Base-by-base conservation (phyloP, 306 rosid species). In the Castanea mollissima region DNA sequence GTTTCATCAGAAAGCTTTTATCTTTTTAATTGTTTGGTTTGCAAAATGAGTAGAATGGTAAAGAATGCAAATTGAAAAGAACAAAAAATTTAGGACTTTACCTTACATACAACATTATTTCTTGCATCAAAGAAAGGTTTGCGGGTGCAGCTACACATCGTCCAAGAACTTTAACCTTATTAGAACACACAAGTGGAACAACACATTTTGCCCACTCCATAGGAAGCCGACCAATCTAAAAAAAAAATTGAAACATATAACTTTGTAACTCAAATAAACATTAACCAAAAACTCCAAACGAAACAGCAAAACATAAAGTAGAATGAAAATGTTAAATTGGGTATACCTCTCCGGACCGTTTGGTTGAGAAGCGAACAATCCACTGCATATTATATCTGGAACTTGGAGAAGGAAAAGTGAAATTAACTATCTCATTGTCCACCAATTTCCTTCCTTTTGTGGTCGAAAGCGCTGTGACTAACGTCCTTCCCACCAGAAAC, bases 181-280 rank as follows among this genome's bases (percentile, higher is more conserved):
- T 80, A 13, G 96, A 88, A 25, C 56, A 71, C 57, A 90, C 79
- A 74, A 92, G 94, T 2, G 96, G 97, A 80, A 83, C 76, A 11
- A 94, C 82, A 80, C 76, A 68, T 62, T 89, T 90, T 13, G 90
- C 96, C 98, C 97, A 92, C 73, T 92, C 97, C 97, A 92, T 94
- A 46, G 90, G 93, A 80, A 94, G 83, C 76, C 97, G 82, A 76
- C 98, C 98, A 81, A 94, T 91, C 98, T 94, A 32, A 6, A 49
- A 19, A 52, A 6, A 29, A 68, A 67, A 49, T 44, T 16, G 1
- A 32, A 68, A 78, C 52, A 23, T 6, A 16, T 71, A 58, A 69
- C 32, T 14, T 14, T 10, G 2, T 34, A 55, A 52, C 31, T 1
- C 41, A 12, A 51, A 49, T 13, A 49, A 65, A 32, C 51, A 56